Evolutionary conservation across 2,329 filamentous ascomycete genomes (phyloP).

Genomic region (Penicillium sp.): DNA sequence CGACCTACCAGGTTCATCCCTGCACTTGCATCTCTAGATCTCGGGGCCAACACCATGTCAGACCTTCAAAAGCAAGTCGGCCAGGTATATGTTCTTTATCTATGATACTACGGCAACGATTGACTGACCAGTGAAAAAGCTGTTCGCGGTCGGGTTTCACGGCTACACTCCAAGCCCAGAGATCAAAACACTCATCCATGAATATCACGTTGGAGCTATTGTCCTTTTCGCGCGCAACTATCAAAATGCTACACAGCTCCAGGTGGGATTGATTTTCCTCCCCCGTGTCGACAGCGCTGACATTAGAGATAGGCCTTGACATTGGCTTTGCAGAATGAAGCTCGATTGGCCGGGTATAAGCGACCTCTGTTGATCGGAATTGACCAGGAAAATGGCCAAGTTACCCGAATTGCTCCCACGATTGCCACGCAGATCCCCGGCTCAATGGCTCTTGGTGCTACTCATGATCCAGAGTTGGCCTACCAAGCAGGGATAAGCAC

Average conservation of each 20-base stretch:
- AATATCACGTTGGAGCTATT: conserved; percentile 40
- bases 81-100: conserved; percentile 23
- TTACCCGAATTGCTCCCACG: conserved; percentile 41
- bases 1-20: neutral
- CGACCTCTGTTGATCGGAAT: conserved; percentile 43
- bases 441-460: conserved; percentile 44
- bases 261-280: conserved; percentile 14
- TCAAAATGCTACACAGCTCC: conserved; percentile 36
- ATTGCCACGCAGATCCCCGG: conserved; percentile 41
- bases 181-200: conserved; percentile 42
- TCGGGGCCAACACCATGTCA: neutral
- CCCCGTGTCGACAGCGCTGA: neutral
- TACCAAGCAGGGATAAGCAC: conserved; percentile 37
- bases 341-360: conserved; percentile 36
- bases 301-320: conserved; percentile 25
- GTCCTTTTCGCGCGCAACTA: conserved; percentile 44
- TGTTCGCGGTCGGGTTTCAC: conserved; percentile 45
- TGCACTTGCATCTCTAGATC: neutral
- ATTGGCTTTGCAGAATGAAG: conserved; percentile 37
- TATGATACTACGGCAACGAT: neutral
- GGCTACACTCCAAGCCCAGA: conserved; percentile 37
- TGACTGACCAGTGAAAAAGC: conserved; percentile 24
- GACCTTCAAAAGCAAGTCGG: conserved; percentile 32
- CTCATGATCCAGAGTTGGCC: conserved; percentile 32
- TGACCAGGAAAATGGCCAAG: conserved; percentile 45